Evolutionary conservation across 208 protist genomes (phyloP), one percentile per base, ranked within the genome.

Genomic region (Hexamita inflata): DNA sequence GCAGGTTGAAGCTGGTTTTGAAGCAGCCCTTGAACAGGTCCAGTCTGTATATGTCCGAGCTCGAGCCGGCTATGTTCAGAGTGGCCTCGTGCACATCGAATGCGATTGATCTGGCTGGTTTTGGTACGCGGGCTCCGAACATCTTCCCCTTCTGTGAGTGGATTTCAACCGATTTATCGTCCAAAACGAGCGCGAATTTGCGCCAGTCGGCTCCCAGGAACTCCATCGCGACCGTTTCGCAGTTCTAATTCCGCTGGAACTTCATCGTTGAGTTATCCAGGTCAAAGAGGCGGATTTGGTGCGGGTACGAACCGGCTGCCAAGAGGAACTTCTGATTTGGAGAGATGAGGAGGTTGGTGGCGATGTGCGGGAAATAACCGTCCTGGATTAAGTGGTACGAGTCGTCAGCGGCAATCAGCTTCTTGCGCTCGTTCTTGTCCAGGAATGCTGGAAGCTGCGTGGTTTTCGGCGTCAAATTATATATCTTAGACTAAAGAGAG

Each of bases 331-430:
- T n/a, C 24, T 4, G 4, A 49, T 70, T 34, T 42, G n/a, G n/a
- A 15, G 64, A 70, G 38, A 66, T 38, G 24, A 15, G 60, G 15
- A 30, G 24, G 24, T 66, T 66, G 60, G 60, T 66, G 15, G 60
- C 19, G 15, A 66, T 15, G 34, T 15, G 15, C 15, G 60, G 60
- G 34, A 66, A 66, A 15, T 15, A 24, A 34, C 15, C 24, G 29
- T 66, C 60, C 34, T 66, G 60, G 15, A 66, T 38, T 24, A 66
- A n/a, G n/a, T n/a, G n/a, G n/a, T n/a, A n/a, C n/a, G n/a, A 30
- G 13, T n/a, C 24, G 15, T 66, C 15, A 30, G 15, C 30, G 13
- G 26, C 30, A n/a, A 19, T 15, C 34, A 66, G 15, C 24, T 38
- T n/a, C 60, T 66, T n/a, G 13, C 34, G 60, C 30, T 66, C 60